Percentiles rank a stretch among this genome's conserved stretches.
These are phyloP conservation scores for Didymella exigua DNA, from an alignment of 2,329 filamentous ascomycete species.

Conservation along the genomic window DNA sequence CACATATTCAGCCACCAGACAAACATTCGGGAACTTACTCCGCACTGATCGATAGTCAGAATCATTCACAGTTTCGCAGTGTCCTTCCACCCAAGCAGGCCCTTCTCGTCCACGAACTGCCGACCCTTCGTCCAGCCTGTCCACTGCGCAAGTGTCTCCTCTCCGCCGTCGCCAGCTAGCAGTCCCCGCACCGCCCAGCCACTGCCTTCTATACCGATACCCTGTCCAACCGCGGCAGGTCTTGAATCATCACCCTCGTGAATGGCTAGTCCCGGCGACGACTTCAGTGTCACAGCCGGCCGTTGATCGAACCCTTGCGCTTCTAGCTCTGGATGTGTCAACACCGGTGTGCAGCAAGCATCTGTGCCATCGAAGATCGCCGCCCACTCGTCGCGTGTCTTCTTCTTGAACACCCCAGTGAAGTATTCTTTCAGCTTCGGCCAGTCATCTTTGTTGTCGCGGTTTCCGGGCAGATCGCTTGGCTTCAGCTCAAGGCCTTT, in stretches of 20 bases:
- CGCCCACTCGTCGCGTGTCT: conserved; percentile 82
- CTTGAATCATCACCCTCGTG: conserved; percentile 53
- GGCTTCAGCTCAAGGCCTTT: conserved; percentile 66
- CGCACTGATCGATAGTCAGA: background rate
- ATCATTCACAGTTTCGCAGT: conserved; percentile 31
- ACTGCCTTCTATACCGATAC: conserved; percentile 66
- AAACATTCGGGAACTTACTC: background rate
- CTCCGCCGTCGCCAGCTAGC: conserved; percentile 72
- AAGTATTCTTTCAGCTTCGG: conserved; percentile 67
- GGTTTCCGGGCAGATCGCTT: conserved; percentile 53
- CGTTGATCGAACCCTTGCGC: conserved; percentile 69
- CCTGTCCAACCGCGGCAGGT: conserved; percentile 62
- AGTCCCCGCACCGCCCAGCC: conserved; percentile 70
- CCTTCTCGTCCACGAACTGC: conserved; percentile 66
- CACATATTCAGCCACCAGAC: background rate
- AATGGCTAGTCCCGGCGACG: conserved; percentile 71
- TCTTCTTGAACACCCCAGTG: conserved; percentile 67
- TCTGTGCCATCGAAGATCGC: conserved; percentile 85
- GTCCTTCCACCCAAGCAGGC: conserved; percentile 53
- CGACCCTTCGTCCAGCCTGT: conserved; percentile 74
- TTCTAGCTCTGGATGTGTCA: conserved; percentile 76
- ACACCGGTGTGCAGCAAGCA: conserved; percentile 88
- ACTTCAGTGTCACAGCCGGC: conserved; percentile 70
- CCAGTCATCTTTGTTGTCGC: conserved; percentile 71
- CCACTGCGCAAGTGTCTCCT: conserved; percentile 72